Evolutionary conservation across 805 yeast species (phyloP).

Genomic region (Saturnispora dispora): DNA sequence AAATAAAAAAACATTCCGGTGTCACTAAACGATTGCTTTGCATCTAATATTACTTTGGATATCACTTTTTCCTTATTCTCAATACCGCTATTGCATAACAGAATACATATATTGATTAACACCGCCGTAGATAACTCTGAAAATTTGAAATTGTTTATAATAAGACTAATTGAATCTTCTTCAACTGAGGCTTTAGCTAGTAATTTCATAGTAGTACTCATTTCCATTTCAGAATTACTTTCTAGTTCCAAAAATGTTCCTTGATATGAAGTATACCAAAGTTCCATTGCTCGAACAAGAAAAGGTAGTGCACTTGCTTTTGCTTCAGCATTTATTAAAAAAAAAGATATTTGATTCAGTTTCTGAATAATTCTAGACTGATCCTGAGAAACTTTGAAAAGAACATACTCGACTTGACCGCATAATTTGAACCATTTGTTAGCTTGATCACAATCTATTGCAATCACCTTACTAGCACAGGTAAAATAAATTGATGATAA

Average conservation of each 20-base stretch:
- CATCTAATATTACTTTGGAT: constrained; percentile 18
- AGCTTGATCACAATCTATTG: constrained; percentile 10
- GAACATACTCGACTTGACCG: constrained; percentile 26
- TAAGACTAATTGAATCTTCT: not conserved
- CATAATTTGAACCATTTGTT: constrained; percentile 20
- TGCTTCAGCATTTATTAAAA: not conserved
- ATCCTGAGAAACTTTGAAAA: constrained; percentile 10
- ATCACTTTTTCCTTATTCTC: constrained; percentile 19
- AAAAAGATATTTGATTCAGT: constrained; percentile 4
- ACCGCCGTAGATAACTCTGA: constrained; percentile 5
- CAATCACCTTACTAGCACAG: constrained; percentile 25
- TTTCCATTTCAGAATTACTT: not conserved
- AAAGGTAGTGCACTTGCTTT: not conserved
- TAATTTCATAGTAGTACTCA: constrained; percentile 3
- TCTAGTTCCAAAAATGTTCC: not conserved
- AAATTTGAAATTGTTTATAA: constrained; percentile 6
- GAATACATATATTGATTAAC: constrained; percentile 15
- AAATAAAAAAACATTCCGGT: constrained; percentile 25
- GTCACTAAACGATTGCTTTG: constrained; percentile 19
- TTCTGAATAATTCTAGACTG: not conserved
- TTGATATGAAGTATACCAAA: not conserved
- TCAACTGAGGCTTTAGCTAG: constrained; percentile 4
- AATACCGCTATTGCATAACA: constrained; percentile 18
- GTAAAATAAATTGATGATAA: constrained; percentile 39
- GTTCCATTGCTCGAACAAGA: constrained; percentile 1